Evolutionary conservation across 2,329 filamentous ascomycete species (phyloP).

Genomic region (Metarhizium album): DNA sequence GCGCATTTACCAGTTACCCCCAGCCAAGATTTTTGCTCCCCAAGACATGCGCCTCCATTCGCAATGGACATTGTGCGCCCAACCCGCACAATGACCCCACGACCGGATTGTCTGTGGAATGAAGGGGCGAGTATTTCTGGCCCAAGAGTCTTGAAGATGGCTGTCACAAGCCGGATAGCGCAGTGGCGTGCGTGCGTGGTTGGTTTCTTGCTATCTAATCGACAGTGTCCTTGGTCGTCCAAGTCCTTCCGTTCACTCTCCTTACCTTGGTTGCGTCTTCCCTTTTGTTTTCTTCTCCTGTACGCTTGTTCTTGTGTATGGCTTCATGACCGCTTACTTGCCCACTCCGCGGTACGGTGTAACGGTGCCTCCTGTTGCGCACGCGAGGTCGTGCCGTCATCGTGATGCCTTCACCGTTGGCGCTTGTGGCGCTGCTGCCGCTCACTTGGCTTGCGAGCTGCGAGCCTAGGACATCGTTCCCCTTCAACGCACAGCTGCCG

Average conservation of each 20-base stretch:
- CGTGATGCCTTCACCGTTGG: conserved; percentile 19
- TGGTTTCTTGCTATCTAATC: conserved; percentile 4
- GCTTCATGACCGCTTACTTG: background rate
- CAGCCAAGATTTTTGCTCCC: conserved; percentile 3
- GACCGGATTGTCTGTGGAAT: conserved; percentile 21
- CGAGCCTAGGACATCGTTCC: conserved; percentile 46
- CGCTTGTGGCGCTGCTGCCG: conserved; percentile 16
- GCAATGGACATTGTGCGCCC: conserved; percentile 15
- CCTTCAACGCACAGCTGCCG: conserved; percentile 76
- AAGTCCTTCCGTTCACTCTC: background rate
- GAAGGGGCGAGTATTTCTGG: conserved; percentile 24
- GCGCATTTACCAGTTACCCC: conserved; percentile 8
- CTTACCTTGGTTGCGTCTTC: background rate
- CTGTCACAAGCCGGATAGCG: conserved; percentile 6
- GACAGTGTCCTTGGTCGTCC: conserved; percentile 5
- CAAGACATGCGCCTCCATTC: conserved; percentile 23
- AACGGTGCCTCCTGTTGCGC: conserved; percentile 1
- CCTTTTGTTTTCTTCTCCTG: background rate
- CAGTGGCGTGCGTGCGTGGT: too few species aligned
- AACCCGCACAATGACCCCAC: conserved; percentile 14
- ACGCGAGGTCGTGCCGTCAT: conserved; percentile 11
- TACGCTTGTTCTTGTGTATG: conserved; percentile 3
- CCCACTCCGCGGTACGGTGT: background rate
- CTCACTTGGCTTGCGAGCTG: conserved; percentile 21
- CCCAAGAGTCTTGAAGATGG: conserved; percentile 20